Base-by-base conservation (phyloP, 192 early-diverging fungal species). In the Cetraspora pellucida region DNA sequence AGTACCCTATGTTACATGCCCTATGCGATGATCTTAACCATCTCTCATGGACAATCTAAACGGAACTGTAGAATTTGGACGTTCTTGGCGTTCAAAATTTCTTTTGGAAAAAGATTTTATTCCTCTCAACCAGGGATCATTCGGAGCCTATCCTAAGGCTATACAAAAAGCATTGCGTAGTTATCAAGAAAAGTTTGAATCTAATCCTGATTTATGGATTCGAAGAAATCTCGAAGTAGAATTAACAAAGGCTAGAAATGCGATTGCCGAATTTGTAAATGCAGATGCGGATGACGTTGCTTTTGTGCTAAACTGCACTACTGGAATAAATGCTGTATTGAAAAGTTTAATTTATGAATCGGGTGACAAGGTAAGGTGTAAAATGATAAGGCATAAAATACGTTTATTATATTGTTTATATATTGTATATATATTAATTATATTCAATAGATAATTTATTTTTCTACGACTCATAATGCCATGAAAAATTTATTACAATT, bases 81-180 rank as follows among this genome's bases (percentile, higher is more conserved):
- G 77, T 73, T 27, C 78, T 59, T 55, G 82, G 44, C 83, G 84
- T 5, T 25, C 72, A 57, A 73, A 86, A 44, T 91, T 91, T 64
- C 69, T 85, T 30, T 78, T 91, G 23, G 85, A 85, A 9, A 74
- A 82, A 16, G 79, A 75, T 17, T 88, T 78, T 43, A 83, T 81
- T 25, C 82, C 88, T n/a, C 78, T 85, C 47, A 92, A 92, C 77
- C 87, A 92, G 65, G 91, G 91, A 19, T 88, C 91, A n/a, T 92
- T 80, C 60, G 91, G 91, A 59, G 77, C 72, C 1, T 72, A 74
- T 50, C 87, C 78, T 19, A 46, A 74, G 6, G 19, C 4, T 9
- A 72, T 90, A 13, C 10, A 55, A 31, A 75, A 71, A 25, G 72
- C 46, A 10, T 79, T 81, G 8, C 64, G 58, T 28, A 44, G 71